Conservation (phyloP, 2,329 filamentous ascomycete genomes). For the Stromatinia cepivora region DNA sequence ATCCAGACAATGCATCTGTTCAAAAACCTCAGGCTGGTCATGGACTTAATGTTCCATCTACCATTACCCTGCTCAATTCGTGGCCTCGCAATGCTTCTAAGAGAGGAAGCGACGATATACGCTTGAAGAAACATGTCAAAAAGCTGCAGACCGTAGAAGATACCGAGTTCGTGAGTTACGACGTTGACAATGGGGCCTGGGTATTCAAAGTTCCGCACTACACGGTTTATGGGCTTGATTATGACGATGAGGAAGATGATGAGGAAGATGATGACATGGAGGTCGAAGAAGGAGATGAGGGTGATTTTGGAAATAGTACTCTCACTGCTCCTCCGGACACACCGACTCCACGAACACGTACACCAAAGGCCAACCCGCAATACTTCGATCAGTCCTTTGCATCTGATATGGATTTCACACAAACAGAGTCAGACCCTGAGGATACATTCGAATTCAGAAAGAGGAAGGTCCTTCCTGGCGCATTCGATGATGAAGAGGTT, state of each 20-base stretch:
- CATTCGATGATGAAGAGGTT: slow-evolving; percentile 66
- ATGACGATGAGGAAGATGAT: slow-evolving; percentile 66
- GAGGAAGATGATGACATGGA: slow-evolving; percentile 69
- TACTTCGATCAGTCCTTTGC: slow-evolving; percentile 39
- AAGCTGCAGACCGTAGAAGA: slow-evolving; percentile 76
- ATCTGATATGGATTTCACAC: slow-evolving; percentile 43
- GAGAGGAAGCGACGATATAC: slow-evolving; percentile 61
- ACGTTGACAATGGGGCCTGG: slow-evolving; percentile 81
- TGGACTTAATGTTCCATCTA: slow-evolving; percentile 87
- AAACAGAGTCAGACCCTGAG: slow-evolving; percentile 40
- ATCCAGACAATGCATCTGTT: slow-evolving; percentile 57
- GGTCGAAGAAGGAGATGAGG: slow-evolving; percentile 50
- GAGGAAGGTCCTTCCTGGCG: slow-evolving; percentile 65
- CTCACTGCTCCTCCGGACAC: slow-evolving; percentile 47
- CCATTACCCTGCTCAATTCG: slow-evolving; percentile 85
- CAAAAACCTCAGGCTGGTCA: slow-evolving; percentile 84
- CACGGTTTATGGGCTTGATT: slow-evolving; percentile 89
- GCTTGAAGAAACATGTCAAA: slow-evolving; percentile 78
- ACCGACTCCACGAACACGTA: slow-evolving; percentile 46
- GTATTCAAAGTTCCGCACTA: slow-evolving; percentile 93
- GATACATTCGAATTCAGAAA: slow-evolving; percentile 42
- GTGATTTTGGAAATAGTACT: slow-evolving; percentile 51
- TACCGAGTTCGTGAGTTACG: slow-evolving; percentile 81
- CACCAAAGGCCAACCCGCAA: slow-evolving; percentile 27
- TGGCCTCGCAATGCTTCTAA: slow-evolving; percentile 76